Conservation (phyloP, 768 basidiomycete species). For the Trametes punicea region DNA sequence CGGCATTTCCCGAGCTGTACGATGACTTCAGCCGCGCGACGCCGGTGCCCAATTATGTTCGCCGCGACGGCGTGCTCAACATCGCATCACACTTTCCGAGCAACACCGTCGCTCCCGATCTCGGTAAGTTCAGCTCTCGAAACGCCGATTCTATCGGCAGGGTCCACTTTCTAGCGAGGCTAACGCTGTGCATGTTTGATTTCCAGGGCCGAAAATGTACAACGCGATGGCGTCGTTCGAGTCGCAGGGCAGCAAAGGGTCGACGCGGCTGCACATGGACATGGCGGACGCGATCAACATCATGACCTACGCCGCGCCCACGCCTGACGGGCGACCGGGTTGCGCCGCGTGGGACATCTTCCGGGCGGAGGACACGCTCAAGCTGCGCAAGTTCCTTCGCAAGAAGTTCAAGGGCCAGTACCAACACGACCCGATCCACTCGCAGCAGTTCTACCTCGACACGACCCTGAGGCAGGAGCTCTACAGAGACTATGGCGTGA, state of each 20-base stretch:
- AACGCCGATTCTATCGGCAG: too few relatives aligned
- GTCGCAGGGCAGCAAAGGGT: conserved; percentile 67
- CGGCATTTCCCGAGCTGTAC: conserved; percentile 79
- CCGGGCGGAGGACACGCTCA: conserved; percentile 75
- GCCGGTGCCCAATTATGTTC: conserved; percentile 87
- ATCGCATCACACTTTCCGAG: conserved; percentile 86
- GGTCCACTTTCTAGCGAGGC: neutral
- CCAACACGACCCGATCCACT: conserved; percentile 84
- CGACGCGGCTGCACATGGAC: conserved; percentile 90
- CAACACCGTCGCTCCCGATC: conserved; percentile 75
- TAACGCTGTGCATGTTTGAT: conserved; percentile 9
- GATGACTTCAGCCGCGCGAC: conserved; percentile 81
- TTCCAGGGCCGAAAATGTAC: conserved; percentile 89
- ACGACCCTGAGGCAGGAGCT: conserved; percentile 62
- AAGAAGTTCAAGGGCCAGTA: conserved; percentile 55
- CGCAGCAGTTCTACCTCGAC: conserved; percentile 86
- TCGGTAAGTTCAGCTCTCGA: too few relatives aligned
- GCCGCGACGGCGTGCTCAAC: conserved; percentile 85
- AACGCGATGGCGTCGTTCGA: conserved; percentile 80
- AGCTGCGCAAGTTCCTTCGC: conserved; percentile 70
- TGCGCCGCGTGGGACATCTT: conserved; percentile 92
- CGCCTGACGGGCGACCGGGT: conserved; percentile 60
- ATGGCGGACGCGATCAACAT: conserved; percentile 93
- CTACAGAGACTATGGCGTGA: conserved; percentile 63
- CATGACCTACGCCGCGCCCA: conserved; percentile 67